These are phyloP conservation scores for Geotrichum ghanense DNA, from an alignment of 805 yeast species.

Conservation along the genomic window DNA sequence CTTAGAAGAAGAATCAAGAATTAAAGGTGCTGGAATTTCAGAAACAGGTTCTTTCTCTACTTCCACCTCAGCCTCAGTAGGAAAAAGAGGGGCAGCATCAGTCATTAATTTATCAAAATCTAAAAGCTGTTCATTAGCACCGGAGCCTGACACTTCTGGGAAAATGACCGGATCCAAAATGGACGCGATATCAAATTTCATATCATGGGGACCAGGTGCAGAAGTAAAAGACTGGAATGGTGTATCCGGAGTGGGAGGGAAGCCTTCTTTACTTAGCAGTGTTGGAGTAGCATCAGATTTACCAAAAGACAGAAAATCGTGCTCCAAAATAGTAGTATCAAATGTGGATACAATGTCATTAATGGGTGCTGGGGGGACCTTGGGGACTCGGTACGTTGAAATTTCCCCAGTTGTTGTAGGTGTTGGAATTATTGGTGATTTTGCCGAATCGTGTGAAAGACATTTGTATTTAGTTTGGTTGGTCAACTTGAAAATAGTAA, in stretches of 20 bases:
- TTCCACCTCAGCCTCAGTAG: background rate
- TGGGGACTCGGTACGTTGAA: too few species aligned
- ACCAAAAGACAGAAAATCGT: background rate
- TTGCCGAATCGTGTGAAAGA: background rate
- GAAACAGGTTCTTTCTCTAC: background rate
- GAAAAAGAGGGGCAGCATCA: background rate
- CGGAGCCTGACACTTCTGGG: too few species aligned
- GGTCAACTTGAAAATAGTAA: too few species aligned
- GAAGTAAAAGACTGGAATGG: background rate
- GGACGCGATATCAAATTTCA: too few species aligned
- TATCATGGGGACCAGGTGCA: background rate
- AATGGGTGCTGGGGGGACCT: too few species aligned
- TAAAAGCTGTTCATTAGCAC: too few species aligned
- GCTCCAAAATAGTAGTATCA: background rate
- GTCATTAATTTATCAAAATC: background rate
- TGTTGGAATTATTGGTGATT: background rate
- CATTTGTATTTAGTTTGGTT: too few species aligned
- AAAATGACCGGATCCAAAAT: background rate
- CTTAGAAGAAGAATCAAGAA: background rate
- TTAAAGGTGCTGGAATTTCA: background rate
- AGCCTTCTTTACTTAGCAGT: background rate
- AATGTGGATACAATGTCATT: background rate
- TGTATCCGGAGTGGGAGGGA: background rate
- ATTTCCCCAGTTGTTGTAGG: background rate
- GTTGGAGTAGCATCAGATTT: background rate